Evolutionary conservation across 805 yeast genomes (phyloP), one percentile per base, ranked within the genome.

Genomic region (Candida insectorum): DNA sequence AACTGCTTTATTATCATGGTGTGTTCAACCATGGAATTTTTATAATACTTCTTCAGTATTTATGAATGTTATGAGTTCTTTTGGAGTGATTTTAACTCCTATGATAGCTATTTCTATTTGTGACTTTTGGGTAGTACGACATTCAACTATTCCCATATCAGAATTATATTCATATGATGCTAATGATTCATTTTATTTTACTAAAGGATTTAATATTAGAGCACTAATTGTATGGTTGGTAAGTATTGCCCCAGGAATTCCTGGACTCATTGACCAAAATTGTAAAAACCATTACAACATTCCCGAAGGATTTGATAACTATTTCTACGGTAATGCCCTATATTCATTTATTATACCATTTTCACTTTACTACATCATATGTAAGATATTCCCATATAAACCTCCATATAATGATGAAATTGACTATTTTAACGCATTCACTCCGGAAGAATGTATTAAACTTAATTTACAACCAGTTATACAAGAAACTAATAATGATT

Each of bases 231-330:
- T 66, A 7, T 71, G 69, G 64, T 26, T 58, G 4, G 41, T 52
- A 4, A 68, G 70, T 20, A 56, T 64, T 48, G 61, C 66, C 8
- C 77, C 76, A 12, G 74, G 74, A 14, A 36, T 74, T 16, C 79
- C 79, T 3, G 79, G 79, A 22, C 52, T 70, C 39, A 23, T 23
- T 23, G 26, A 23, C 12, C 26, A 23, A n/a, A 13, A n/a, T 6
- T 6, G 12, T 11, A 23, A 23, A 7, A 7, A 11, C 8, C n/a
- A n/a, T n/a, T n/a, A n/a, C n/a, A n/a, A 23, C 2, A 39, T 48
- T 3, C 16, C 39, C 5, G 12, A 8, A 3, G 49, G 51, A 12
- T 23, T 37, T 6, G 33, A 34, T 12, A 37, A 40, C 21, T 46
- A 39, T 30, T 48, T 37, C 34, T 36, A 39, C 26, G 51, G 49